phyloP scores from a whole-genome alignment of 345 rosid species.

The Euclidium syriacum region DNA sequence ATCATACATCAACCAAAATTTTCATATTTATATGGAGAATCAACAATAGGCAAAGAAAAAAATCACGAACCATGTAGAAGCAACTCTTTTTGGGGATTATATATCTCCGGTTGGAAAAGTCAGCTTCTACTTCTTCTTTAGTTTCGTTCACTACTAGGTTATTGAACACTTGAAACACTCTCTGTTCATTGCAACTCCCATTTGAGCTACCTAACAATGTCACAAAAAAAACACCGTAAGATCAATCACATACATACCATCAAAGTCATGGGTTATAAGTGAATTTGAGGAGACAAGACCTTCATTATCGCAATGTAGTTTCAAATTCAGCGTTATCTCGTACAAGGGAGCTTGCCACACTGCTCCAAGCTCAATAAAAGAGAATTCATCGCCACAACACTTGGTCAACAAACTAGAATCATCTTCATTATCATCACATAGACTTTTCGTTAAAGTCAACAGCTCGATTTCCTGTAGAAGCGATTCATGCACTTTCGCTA shows the following conservation, averaged over 20 bases:
- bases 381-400: conserved; percentile 24
- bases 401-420: conserved; percentile 21
- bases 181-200: conserved; percentile 24
- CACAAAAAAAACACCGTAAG: not conserved
- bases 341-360: conserved; percentile 81
- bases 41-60: not conserved
- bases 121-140: conserved; percentile 57
- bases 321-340: conserved; percentile 49
- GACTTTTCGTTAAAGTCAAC: conserved; percentile 33
- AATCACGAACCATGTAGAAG: conserved; percentile 68
- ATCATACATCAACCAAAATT: not conserved
- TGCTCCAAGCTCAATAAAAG: conserved; percentile 59
- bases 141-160: conserved; percentile 53
- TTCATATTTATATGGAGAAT: conserved; percentile 3
- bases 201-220: conserved; percentile 25
- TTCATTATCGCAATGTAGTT: conserved; percentile 16
- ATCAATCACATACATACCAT: not conserved
- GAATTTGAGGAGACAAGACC: conserved; percentile 18
- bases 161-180: conserved; percentile 48
- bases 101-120: conserved; percentile 43
- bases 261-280: not conserved
- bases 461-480: conserved; percentile 42
- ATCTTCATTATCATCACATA: conserved; percentile 27
- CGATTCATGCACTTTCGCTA: conserved; percentile 48
- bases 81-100: conserved; percentile 57